A percentile compares a stretch with the other conserved stretches of the same genome.
Evolutionary conservation across 768 basidiomycete genomes (phyloP).

Genomic region (Xerocomellus chrysenteron): DNA sequence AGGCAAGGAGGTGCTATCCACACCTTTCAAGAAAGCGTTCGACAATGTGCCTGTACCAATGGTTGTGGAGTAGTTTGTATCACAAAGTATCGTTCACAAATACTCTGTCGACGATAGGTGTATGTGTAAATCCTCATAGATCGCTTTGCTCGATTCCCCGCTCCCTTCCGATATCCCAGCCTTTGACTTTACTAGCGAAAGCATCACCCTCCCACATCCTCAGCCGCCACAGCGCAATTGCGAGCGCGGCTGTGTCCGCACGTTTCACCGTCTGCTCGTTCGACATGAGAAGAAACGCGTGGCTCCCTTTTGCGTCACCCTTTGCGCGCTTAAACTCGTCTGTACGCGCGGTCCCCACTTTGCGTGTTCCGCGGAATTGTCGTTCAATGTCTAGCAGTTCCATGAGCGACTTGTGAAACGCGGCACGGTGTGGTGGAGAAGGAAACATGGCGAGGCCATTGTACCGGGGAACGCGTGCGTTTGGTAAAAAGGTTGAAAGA

Average conservation of each 20-base stretch:
- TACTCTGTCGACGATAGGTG: background rate
- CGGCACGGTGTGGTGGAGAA: slow-evolving; percentile 55
- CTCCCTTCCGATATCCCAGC: slow-evolving; percentile 40
- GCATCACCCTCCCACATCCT: slow-evolving; percentile 68
- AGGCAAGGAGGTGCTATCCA: slow-evolving; percentile 68
- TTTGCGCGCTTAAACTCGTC: background rate
- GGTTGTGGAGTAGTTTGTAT: slow-evolving; percentile 41
- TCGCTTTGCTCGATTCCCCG: slow-evolving; percentile 22
- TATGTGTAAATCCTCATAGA: background rate
- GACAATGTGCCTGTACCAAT: slow-evolving; percentile 38
- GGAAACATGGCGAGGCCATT: slow-evolving; percentile 68
- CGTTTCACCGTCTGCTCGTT: slow-evolving; percentile 46
- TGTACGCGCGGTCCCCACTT: background rate
- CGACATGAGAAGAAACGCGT: slow-evolving; percentile 67
- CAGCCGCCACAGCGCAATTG: slow-evolving; percentile 76
- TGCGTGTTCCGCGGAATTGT: slow-evolving; percentile 15
- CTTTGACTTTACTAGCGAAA: slow-evolving; percentile 8
- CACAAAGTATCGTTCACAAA: background rate
- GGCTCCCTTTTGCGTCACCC: slow-evolving; percentile 51
- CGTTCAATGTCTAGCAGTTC: slow-evolving; percentile 51
- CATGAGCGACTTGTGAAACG: slow-evolving; percentile 49
- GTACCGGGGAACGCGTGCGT: slow-evolving; percentile 57
- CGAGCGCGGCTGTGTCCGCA: slow-evolving; percentile 62
- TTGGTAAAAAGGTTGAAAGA: slow-evolving; percentile 29
- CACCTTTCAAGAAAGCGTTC: slow-evolving; percentile 20